Percentiles rank a stretch among this genome's conserved stretches.
Evolutionary conservation across 106 monocot genomes (phyloP).

Genomic region (Iris macrosiphon): DNA sequence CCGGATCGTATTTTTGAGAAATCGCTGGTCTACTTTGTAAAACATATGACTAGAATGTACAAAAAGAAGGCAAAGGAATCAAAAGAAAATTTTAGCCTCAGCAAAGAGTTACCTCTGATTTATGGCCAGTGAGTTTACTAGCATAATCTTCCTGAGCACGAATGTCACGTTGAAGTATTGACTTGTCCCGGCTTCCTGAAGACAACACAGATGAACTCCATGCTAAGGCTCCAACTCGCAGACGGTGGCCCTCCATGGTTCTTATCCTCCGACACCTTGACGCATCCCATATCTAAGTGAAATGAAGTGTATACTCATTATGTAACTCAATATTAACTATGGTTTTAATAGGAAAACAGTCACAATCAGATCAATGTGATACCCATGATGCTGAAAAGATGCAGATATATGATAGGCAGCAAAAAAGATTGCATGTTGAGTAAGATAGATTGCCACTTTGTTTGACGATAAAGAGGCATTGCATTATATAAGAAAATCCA

Average conservation of each 20-base stretch:
- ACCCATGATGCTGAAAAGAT: no score
- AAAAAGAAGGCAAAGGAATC: neutral
- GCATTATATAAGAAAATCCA: no score
- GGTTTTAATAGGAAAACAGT: no score
- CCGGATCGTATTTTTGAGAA: no score
- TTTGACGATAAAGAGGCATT: no score
- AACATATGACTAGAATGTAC: no score
- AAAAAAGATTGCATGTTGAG: no score
- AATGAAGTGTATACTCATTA: no score
- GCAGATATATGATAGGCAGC: neutral
- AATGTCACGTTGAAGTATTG: constrained; percentile 88
- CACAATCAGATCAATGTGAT: no score
- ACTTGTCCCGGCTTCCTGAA: constrained; percentile 91
- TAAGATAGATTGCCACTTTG: no score
- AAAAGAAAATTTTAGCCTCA: neutral
- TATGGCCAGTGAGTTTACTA: constrained; percentile 82
- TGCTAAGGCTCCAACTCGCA: constrained; percentile 84
- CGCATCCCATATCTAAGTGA: constrained; percentile 95
- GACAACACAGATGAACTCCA: constrained; percentile 94
- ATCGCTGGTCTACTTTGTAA: no score
- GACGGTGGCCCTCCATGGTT: constrained; percentile 82
- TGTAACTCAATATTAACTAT: neutral
- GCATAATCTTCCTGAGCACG: constrained; percentile 88
- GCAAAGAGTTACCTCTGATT: constrained; percentile 70
- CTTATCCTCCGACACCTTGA: constrained; percentile 75